These are phyloP conservation scores for Kwoniella heveanensis DNA, from an alignment of 768 basidiomycete genomes.

Conservation along the genomic window DNA sequence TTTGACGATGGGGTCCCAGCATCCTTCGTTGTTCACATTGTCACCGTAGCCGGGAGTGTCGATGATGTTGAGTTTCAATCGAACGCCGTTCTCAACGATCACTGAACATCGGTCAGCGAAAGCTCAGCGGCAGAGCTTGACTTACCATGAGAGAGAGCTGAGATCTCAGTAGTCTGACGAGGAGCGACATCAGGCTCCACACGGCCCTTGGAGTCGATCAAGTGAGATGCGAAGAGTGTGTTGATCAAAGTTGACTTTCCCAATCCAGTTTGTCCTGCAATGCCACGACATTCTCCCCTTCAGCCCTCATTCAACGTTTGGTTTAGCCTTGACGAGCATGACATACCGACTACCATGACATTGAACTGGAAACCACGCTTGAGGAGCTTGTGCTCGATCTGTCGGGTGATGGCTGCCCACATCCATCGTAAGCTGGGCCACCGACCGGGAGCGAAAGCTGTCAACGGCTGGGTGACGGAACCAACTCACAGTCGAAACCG, in stretches of 20 bases:
- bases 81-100: conserved; percentile 93
- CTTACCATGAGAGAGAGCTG: conserved; percentile 88
- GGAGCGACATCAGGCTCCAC: conserved; percentile 82
- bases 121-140: conserved; percentile 20
- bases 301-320: neutral
- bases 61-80: conserved; percentile 92
- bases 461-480: neutral
- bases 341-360: conserved; percentile 86
- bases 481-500: conserved; percentile 76
- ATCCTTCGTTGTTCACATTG: conserved; percentile 98
- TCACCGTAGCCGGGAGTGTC: conserved; percentile 99
- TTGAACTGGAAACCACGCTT: conserved; percentile 99
- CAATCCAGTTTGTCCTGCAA: conserved; percentile 87
- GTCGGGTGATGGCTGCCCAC: conserved; percentile 73
- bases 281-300: neutral
- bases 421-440: neutral
- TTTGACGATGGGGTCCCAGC: conserved; percentile 99
- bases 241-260: conserved; percentile 99
- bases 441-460: neutral
- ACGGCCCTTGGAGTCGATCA: conserved; percentile 96
- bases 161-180: conserved; percentile 95
- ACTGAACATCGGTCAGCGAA: conserved; percentile 60
- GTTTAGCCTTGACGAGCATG: neutral
- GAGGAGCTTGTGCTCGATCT: conserved; percentile 98
- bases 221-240: conserved; percentile 97